phyloP scores from a whole-genome alignment of 345 rosid genomes.

The Diplotaxis tenuifolia region DNA sequence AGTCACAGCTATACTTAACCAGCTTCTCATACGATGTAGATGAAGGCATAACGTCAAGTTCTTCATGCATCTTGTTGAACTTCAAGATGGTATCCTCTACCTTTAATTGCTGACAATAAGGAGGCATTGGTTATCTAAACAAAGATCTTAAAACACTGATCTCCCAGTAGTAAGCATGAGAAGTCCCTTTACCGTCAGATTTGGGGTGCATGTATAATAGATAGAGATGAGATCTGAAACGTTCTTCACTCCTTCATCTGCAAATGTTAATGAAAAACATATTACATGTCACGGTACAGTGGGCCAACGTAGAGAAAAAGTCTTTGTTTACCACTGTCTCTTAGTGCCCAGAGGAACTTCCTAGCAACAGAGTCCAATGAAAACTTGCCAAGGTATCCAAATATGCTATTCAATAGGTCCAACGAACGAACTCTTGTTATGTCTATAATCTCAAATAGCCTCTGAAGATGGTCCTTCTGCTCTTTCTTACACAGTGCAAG shows the following conservation, averaged over 20 bases:
- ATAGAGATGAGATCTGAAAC: slow-evolving; percentile 59
- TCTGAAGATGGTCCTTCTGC: slow-evolving; percentile 51
- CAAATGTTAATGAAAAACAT: slow-evolving; percentile 8
- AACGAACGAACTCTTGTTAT: slow-evolving; percentile 49
- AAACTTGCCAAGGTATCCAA: slow-evolving; percentile 63
- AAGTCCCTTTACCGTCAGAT: slow-evolving; percentile 65
- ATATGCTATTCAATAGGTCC: slow-evolving; percentile 43
- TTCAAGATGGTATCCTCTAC: slow-evolving; percentile 57
- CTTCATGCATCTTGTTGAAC: slow-evolving; percentile 58
- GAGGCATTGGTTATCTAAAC: neutral
- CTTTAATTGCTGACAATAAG: slow-evolving; percentile 41
- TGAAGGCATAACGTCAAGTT: slow-evolving; percentile 55
- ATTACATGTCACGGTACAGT: neutral
- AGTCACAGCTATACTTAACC: slow-evolving; percentile 51
- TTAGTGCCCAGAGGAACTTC: slow-evolving; percentile 52
- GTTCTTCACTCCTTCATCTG: slow-evolving; percentile 51
- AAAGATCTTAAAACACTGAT: neutral
- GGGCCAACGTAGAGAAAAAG: neutral
- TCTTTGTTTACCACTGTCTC: slow-evolving; percentile 47
- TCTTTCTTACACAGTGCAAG: slow-evolving; percentile 67
- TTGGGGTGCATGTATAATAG: slow-evolving; percentile 56
- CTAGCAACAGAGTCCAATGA: slow-evolving; percentile 49
- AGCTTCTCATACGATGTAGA: slow-evolving; percentile 62
- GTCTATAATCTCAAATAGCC: slow-evolving; percentile 57
- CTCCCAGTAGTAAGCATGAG: neutral